Conservation (phyloP, 176 grass and related monocot species). For the Aegilops umbellulata region DNA sequence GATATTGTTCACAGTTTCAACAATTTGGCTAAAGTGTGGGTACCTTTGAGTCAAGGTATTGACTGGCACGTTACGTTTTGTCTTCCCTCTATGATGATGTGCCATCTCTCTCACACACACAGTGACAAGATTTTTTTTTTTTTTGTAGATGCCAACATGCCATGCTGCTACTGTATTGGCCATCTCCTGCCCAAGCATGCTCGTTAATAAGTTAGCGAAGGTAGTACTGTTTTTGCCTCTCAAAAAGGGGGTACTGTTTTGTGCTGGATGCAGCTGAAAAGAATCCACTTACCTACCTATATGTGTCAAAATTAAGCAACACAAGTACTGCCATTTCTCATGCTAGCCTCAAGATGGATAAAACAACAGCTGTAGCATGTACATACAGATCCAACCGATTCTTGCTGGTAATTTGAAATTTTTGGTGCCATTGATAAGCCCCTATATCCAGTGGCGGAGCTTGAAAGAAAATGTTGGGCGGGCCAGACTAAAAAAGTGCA, state of each 20-base stretch:
- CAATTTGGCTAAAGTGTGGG: constrained; percentile 10
- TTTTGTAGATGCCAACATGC: not conserved
- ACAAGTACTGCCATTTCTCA: not conserved
- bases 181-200: constrained; percentile 4
- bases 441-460: no score
- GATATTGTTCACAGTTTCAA: not conserved
- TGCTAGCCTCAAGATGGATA: not conserved
- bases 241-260: not conserved
- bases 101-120: not conserved
- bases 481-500: no score
- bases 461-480: no score
- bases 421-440: no score
- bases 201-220: not conserved
- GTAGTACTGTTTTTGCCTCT: not conserved
- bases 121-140: no score
- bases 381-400: not conserved
- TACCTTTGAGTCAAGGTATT: constrained; percentile 8
- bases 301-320: not conserved
- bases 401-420: not conserved
- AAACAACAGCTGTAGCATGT: not conserved
- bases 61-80: not conserved
- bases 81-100: not conserved
- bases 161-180: not conserved
- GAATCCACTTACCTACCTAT: not conserved
- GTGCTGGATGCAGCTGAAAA: not conserved